Conservation (phyloP, 495 filamentous ascomycete genomes). For the Lophiotrema nucula region DNA sequence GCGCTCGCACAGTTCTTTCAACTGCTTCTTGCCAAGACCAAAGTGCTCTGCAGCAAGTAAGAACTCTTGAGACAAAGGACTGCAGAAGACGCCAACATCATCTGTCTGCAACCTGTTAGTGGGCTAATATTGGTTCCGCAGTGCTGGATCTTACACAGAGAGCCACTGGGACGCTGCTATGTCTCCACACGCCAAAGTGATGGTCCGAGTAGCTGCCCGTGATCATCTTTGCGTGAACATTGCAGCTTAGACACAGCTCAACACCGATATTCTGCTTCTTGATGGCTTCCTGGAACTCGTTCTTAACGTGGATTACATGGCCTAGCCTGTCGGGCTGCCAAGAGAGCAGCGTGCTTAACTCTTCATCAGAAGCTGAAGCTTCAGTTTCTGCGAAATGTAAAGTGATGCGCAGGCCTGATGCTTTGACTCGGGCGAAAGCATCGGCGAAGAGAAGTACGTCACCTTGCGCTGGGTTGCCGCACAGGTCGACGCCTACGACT, state of each 20-base stretch:
- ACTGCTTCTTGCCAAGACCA: conserved; percentile 51
- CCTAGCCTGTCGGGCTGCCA: conserved; percentile 71
- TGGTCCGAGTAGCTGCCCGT: conserved; percentile 64
- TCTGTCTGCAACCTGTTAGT: conserved; percentile 61
- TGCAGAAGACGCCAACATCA: conserved; percentile 82
- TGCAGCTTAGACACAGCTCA: conserved; percentile 79
- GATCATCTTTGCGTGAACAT: conserved; percentile 74
- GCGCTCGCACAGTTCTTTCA: conserved; percentile 57
- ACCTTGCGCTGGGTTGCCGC: conserved; percentile 69
- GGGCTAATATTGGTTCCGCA: not conserved
- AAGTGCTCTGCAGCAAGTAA: conserved; percentile 71
- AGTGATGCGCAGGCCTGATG: conserved; percentile 59
- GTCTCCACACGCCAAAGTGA: conserved; percentile 69
- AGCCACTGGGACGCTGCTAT: conserved; percentile 51
- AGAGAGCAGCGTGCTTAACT: conserved; percentile 60
- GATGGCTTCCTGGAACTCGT: conserved; percentile 57
- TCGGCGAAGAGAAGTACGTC: conserved; percentile 56
- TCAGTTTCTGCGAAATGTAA: conserved; percentile 76
- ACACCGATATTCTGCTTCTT: conserved; percentile 55
- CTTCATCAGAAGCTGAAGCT: conserved; percentile 51
- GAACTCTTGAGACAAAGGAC: conserved; percentile 78
- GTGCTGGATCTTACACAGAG: conserved; percentile 54
- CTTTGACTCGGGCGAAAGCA: conserved; percentile 57
- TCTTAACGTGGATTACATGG: conserved; percentile 74
- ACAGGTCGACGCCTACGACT: conserved; percentile 78